Evolutionary conservation across 2,329 filamentous ascomycete genomes (phyloP).

Genomic region (Esteya vermicola): DNA sequence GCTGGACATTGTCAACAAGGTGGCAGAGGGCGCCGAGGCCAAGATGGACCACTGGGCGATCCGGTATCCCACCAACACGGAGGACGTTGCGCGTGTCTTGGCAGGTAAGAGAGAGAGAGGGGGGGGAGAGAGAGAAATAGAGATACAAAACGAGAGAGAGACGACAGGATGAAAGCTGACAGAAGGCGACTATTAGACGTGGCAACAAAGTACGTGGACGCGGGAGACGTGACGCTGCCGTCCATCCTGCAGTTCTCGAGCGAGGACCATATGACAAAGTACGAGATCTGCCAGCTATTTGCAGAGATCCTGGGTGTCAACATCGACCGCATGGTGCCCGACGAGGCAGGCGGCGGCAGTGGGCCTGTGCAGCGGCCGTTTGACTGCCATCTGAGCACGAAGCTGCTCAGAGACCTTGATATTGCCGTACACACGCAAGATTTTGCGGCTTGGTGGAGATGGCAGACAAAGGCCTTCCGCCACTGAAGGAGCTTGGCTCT

Average conservation of each 20-base stretch:
- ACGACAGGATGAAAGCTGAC: neutral
- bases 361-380: conserved; percentile 66
- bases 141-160: neutral
- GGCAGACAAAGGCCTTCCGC: conserved; percentile 44
- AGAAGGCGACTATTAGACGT: conserved; percentile 36
- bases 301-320: conserved; percentile 67
- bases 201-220: conserved; percentile 49
- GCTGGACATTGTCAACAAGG: conserved; percentile 62
- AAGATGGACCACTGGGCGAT: conserved; percentile 80
- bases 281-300: conserved; percentile 69
- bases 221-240: conserved; percentile 42
- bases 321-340: conserved; percentile 51
- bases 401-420: conserved; percentile 54
- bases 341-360: conserved; percentile 57
- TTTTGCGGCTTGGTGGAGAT: conserved; percentile 71
- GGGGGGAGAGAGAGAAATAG: neutral
- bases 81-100: conserved; percentile 63
- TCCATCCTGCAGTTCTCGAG: conserved; percentile 70
- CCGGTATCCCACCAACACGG: conserved; percentile 78
- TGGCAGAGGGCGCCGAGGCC: conserved; percentile 43
- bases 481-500: no score
- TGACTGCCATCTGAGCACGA: conserved; percentile 76
- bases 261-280: conserved; percentile 79
- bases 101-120: neutral
- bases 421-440: conserved; percentile 62